Evolutionary conservation across 2,329 filamentous ascomycete genomes (phyloP), one percentile per base, ranked within the genome.

Genomic region (Claviceps lovelessii): DNA sequence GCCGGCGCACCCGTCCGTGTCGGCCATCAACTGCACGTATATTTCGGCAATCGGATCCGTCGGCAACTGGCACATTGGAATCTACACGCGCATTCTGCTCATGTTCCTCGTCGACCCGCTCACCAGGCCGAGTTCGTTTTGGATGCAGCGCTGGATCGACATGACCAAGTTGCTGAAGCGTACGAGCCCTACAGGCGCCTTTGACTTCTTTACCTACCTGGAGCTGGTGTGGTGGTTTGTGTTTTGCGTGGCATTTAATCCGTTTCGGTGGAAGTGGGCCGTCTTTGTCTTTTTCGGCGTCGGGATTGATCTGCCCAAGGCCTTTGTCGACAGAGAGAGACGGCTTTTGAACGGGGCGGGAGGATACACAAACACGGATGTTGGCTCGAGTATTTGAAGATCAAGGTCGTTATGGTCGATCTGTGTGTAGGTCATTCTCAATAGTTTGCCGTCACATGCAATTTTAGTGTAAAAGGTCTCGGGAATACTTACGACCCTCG

Each of bases 191-290:
- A 87, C 81, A 0, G 83, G 80, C 0, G 87, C 88, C 0, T 91
- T 94, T 62, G 88, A 94, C 65, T 94, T 94, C 72, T 93, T 94
- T 66, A 94, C 89, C 0, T 94, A 94, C 62, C 76, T 86, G 0
- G 89, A 95, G 68, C 72, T 94, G 52, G 65, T 93, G 5, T 94
- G 87, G 74, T 94, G 88, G 89, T 93, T 91, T 60, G 66, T 81
- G 6, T 94, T 93, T 63, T 85, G 85, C 55, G 81, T 91, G 46
- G 72, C 77, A 5, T 77, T 93, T 62, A 94, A 94, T 64, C 89
- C 89, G 0, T 94, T 94, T 68, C 74, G 88, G 9, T 94, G 88
- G 88, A 94, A 94, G 72, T 94, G 88, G 89, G 86, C 84, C 0
- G 65, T 83, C 0, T 94, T 94, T 65, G 87, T 94, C 17, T 83